A percentile compares a stretch with the other conserved stretches of the same genome.
Evolutionary conservation across 2,329 filamentous ascomycete genomes (phyloP).

Genomic region (Pseudogymnoascus sp.): DNA sequence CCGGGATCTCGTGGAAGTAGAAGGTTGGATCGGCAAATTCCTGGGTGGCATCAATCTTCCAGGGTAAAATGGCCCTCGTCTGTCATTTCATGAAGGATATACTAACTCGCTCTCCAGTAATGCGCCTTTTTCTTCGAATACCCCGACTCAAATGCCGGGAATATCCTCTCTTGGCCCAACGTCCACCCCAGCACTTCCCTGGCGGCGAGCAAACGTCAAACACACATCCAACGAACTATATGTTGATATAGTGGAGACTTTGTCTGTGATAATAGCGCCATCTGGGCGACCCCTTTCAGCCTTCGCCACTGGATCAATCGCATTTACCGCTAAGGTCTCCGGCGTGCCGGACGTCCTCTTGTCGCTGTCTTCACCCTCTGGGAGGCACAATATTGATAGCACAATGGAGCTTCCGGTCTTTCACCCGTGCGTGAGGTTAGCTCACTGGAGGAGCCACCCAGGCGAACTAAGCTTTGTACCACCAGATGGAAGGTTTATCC

Average conservation of each 20-base stretch:
- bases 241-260: constrained; percentile 86
- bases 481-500: constrained; percentile 85
- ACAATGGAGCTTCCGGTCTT: constrained; percentile 87
- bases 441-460: constrained; percentile 80
- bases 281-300: constrained; percentile 82
- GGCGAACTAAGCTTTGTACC: constrained; percentile 94
- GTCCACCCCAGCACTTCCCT: constrained; percentile 60
- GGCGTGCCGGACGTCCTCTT: constrained; percentile 87
- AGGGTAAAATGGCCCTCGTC: constrained; percentile 43
- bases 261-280: constrained; percentile 81
- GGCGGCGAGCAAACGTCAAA: constrained; percentile 83
- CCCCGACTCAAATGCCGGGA: constrained; percentile 23
- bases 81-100: background rate
- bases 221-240: constrained; percentile 97
- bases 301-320: constrained; percentile 84
- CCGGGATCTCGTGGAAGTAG: constrained; percentile 84
- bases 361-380: constrained; percentile 70
- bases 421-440: constrained; percentile 86
- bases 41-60: constrained; percentile 81
- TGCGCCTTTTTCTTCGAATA: constrained; percentile 18
- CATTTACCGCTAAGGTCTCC: constrained; percentile 90
- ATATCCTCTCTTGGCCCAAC: constrained; percentile 30
- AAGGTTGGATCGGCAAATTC: constrained; percentile 81
- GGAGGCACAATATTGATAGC: constrained; percentile 65
- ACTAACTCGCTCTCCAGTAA: background rate